Evolutionary conservation across 768 basidiomycete species (phyloP).

Genomic region (Clathrus columnatus): DNA sequence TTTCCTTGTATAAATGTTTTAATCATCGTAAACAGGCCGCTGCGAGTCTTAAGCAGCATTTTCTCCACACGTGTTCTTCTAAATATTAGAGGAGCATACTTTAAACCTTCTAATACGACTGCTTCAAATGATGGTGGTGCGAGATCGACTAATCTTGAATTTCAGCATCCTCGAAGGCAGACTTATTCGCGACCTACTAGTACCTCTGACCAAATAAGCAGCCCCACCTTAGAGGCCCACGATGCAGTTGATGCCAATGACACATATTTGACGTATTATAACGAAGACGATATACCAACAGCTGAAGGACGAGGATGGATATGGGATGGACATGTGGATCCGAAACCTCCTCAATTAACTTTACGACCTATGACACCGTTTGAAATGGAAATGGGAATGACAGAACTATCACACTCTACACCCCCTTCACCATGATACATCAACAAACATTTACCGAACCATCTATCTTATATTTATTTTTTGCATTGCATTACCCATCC

Average conservation of each 20-base stretch:
- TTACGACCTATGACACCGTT: not conserved
- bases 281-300: not conserved
- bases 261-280: not conserved
- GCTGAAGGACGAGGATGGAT: not conserved
- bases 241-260: not conserved
- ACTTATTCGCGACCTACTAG: no score
- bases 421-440: not conserved
- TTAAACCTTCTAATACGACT: not conserved
- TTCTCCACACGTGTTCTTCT: conserved; percentile 7
- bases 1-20: not conserved
- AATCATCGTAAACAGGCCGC: not conserved
- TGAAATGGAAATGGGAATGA: not conserved
- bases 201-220: not conserved
- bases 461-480: no score
- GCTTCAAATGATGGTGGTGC: not conserved
- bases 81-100: conserved; percentile 5
- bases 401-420: not conserved
- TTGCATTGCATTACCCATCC: no score
- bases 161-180: not conserved
- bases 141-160: not conserved
- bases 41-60: conserved; percentile 6
- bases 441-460: no score
- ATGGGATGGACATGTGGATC: not conserved
- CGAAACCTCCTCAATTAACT: not conserved
- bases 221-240: not conserved